Percentiles rank a stretch among this genome's conserved stretches.
Evolutionary conservation across 1,284 basidiomycete genomes (phyloP).

Genomic region (Uromyces viciae-fabae): DNA sequence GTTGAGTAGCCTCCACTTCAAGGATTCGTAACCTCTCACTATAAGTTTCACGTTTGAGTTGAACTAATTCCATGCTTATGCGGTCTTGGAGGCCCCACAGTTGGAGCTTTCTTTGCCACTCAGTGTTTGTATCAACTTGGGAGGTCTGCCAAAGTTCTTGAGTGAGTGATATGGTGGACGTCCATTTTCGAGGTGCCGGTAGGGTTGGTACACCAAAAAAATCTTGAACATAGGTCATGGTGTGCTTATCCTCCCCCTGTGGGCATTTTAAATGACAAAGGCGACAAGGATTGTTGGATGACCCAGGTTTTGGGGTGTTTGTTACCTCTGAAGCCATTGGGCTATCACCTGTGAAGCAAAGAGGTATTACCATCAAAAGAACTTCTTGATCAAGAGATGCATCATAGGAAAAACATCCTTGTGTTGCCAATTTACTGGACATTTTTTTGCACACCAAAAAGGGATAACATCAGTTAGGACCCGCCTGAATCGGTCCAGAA

Average conservation of each 20-base stretch:
- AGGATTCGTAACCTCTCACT: background rate
- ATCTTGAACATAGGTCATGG: background rate
- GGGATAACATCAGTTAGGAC: background rate
- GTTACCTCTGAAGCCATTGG: background rate
- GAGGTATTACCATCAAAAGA: background rate
- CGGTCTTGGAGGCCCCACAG: background rate
- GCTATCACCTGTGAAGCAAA: background rate
- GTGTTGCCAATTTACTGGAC: background rate
- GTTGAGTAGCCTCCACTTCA: background rate
- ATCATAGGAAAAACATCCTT: background rate
- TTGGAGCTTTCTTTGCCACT: background rate
- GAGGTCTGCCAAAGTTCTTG: background rate
- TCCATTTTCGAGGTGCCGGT: background rate
- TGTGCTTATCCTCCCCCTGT: background rate
- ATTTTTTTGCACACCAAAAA: background rate
- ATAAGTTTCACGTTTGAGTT: background rate
- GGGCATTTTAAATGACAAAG: background rate
- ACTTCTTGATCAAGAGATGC: background rate
- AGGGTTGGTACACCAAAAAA: background rate
- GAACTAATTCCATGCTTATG: background rate
- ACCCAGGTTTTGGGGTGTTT: background rate
- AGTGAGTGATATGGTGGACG: background rate
- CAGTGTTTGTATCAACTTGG: background rate
- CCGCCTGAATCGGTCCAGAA: background rate
- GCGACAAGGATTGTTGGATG: background rate